phyloP scores from a whole-genome alignment of 768 basidiomycete genomes.

The Hemileccinum impolitum region DNA sequence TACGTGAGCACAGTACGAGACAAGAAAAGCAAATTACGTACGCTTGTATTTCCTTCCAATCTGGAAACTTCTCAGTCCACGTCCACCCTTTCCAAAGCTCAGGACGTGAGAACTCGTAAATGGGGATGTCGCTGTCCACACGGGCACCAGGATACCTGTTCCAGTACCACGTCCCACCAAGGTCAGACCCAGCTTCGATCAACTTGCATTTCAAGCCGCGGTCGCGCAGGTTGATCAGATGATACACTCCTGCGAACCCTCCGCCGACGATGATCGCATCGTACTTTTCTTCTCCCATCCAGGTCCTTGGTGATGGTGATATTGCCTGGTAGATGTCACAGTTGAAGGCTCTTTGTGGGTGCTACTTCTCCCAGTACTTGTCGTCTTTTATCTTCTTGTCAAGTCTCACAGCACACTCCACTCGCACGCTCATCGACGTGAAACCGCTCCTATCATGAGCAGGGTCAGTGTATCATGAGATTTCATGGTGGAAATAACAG shows the following conservation, averaged over 20 bases:
- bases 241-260: slow-evolving; percentile 10
- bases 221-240: slow-evolving; percentile 7
- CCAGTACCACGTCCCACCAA: slow-evolving; percentile 11
- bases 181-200: neutral
- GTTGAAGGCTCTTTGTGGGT: too few relatives aligned
- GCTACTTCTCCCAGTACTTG: too few relatives aligned
- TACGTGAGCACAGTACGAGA: neutral
- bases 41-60: slow-evolving; percentile 9
- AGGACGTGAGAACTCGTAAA: too few relatives aligned
- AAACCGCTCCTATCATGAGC: too few relatives aligned
- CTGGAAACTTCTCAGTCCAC: slow-evolving; percentile 7
- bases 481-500: too few relatives aligned
- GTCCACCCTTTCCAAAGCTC: too few relatives aligned
- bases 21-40: neutral
- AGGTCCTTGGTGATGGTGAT: too few relatives aligned
- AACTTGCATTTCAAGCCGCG: slow-evolving; percentile 10
- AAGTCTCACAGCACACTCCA: too few relatives aligned
- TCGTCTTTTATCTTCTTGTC: too few relatives aligned
- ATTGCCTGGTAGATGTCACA: too few relatives aligned
- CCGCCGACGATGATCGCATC: slow-evolving; percentile 10
- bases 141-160: slow-evolving; percentile 8
- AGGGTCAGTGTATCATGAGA: too few relatives aligned
- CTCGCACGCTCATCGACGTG: too few relatives aligned
- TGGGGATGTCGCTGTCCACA: slow-evolving; percentile 1
- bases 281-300: slow-evolving; percentile 4